Base-by-base conservation (phyloP, 2,329 filamentous ascomycete genomes). In the Trichoderma breve region DNA sequence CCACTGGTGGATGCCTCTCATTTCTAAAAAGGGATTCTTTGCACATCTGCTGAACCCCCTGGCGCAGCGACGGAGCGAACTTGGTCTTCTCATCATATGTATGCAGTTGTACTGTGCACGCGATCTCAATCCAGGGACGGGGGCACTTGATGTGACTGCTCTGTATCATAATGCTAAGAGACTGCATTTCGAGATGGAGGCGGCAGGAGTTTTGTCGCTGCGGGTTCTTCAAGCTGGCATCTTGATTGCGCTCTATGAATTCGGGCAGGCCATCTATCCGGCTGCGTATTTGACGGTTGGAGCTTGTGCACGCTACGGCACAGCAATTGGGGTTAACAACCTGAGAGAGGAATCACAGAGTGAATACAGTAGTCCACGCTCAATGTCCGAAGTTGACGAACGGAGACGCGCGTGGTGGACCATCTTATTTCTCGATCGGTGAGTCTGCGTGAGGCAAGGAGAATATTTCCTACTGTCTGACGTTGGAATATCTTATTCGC, bases 381-480 rank as follows among this genome's bases (percentile, higher is more conserved):
- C 39, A 21, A 30, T 64, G 61, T 64, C 39, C 8, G 62, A 65
- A n/a, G 26, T 65, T 34, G 62, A 65, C 26, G 62, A 65, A 12
- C 62, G 62, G 30, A 65, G 62, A 53, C 39, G 39, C 2, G 62
- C 62, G 39, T 65, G 62, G 62, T 65, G 62, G 62, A 34, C 26
- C 26, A 53, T 65, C 2, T 21, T 65, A 32, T 65, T 65, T 24
- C 26, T 65, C 4, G 62, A 63, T 47, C 61, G 61, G 61, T 63
- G 6, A 63, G 61, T 63, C 24, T 39, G 12, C 11, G 28, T 14
- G 57, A 60, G 57, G 7, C 18, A 34, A 5, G 28, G 8, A n/a
- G 18, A n/a, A 1, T 5, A 32, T 32, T 24, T 24, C 6, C 15
- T 24, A n/a, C 18, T 30, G 28, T n/a, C 28, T 30, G 24, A 6